Evolutionary conservation across 176 grass and related monocot genomes (phyloP).

Genomic region (Oryza nivara): DNA sequence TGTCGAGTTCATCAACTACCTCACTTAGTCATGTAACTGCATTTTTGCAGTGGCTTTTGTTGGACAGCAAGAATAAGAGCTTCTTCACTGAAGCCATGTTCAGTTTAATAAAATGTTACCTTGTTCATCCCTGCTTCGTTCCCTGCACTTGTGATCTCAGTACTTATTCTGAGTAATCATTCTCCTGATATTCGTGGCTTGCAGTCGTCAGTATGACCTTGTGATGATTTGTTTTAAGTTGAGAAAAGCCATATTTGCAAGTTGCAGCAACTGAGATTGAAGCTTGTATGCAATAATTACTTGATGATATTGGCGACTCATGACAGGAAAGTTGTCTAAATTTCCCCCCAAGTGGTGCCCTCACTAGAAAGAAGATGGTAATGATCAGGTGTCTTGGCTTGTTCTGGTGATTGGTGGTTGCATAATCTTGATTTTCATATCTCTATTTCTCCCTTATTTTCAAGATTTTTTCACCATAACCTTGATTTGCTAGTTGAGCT

Average conservation of each 20-base stretch:
- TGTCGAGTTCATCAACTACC: conserved; percentile 68
- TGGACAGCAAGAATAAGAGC: conserved; percentile 34
- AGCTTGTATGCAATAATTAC: neutral
- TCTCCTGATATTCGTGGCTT: conserved; percentile 9
- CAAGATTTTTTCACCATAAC: neutral
- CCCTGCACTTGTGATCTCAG: neutral
- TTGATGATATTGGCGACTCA: neutral
- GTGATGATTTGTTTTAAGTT: neutral
- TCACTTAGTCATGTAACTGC: conserved; percentile 50
- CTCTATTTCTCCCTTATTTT: neutral
- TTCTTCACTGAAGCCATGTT: conserved; percentile 9
- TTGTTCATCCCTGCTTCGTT: neutral
- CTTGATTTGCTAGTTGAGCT: neutral
- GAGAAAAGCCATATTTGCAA: neutral
- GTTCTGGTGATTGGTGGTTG: neutral
- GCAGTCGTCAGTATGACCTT: neutral
- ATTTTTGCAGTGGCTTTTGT: conserved; percentile 4
- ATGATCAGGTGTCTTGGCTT: neutral
- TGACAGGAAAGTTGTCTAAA: neutral
- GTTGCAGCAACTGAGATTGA: neutral
- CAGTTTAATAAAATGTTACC: conserved; percentile 5
- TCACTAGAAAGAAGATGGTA: neutral
- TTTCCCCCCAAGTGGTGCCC: neutral
- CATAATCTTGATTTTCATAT: neutral
- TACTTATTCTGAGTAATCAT: neutral